Conservation (phyloP, 2,329 filamentous ascomycete genomes). For the Nothophoma quercina region DNA sequence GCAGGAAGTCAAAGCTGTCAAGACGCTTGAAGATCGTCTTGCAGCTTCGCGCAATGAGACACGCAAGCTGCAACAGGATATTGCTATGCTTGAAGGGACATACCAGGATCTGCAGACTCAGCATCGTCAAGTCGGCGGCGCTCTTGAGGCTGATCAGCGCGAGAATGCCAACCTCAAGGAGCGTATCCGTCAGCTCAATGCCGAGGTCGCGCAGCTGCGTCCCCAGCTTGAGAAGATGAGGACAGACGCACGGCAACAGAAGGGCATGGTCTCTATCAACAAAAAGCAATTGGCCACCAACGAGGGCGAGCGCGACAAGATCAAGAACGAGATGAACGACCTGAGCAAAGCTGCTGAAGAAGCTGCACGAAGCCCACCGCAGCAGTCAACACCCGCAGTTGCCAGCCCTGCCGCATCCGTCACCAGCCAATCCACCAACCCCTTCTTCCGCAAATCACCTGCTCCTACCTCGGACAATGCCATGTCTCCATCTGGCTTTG, state of each 20-base stretch:
- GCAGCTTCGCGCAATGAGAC: slow-evolving; percentile 79
- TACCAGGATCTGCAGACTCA: slow-evolving; percentile 84
- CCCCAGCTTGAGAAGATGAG: slow-evolving; percentile 93
- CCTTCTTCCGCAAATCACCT: slow-evolving; percentile 81
- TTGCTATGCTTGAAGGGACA: slow-evolving; percentile 80
- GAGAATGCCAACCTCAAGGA: slow-evolving; percentile 89
- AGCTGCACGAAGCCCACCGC: slow-evolving; percentile 40
- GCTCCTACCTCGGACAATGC: slow-evolving; percentile 58
- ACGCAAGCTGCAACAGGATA: slow-evolving; percentile 82
- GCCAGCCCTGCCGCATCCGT: slow-evolving; percentile 70
- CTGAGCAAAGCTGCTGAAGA: slow-evolving; percentile 70
- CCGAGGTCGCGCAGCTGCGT: slow-evolving; percentile 82
- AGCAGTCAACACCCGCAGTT: slow-evolving; percentile 55
- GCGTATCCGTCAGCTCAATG: slow-evolving; percentile 82
- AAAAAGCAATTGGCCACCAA: slow-evolving; percentile 95
- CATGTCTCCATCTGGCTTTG: slow-evolving; percentile 59
- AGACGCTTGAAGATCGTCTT: slow-evolving; percentile 83
- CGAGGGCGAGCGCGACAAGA: slow-evolving; percentile 86
- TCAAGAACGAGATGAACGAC: slow-evolving; percentile 79
- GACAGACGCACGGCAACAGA: slow-evolving; percentile 91
- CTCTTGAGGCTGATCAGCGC: slow-evolving; percentile 84
- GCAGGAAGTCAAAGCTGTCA: slow-evolving; percentile 88
- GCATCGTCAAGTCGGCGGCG: slow-evolving; percentile 76
- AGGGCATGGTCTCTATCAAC: slow-evolving; percentile 95
- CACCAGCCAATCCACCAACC: slow-evolving; percentile 81